Conservation (phyloP, 306 rosid genomes). For the Castanospermum australe region DNA sequence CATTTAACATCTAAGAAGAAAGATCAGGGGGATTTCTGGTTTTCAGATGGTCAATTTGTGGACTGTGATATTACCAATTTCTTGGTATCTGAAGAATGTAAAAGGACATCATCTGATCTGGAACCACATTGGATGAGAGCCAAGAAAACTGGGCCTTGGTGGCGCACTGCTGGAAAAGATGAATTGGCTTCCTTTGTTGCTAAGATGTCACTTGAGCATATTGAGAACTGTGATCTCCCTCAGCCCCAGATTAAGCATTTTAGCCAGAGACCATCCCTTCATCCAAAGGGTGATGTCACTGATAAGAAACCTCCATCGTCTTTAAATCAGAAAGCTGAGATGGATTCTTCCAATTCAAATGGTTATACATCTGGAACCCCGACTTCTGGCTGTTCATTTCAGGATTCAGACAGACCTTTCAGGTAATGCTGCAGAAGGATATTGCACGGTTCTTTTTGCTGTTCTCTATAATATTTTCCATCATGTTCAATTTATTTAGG, state of each 20-base stretch:
- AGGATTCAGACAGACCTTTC: conserved; percentile 42
- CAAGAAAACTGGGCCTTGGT: conserved; percentile 71
- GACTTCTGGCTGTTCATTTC: conserved; percentile 39
- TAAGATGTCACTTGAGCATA: conserved; percentile 63
- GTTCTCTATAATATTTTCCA: not conserved
- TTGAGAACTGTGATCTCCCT: conserved; percentile 94
- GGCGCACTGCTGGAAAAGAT: conserved; percentile 75
- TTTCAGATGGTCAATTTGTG: conserved; percentile 48
- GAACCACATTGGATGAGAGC: conserved; percentile 52
- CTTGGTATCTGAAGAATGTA: conserved; percentile 42
- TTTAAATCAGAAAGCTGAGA: conserved; percentile 44
- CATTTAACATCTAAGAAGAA: conserved; percentile 40
- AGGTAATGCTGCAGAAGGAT: conserved; percentile 40
- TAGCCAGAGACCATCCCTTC: conserved; percentile 28
- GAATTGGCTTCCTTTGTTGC: conserved; percentile 88
- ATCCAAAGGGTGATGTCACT: conserved; percentile 32
- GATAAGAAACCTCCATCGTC: conserved; percentile 41
- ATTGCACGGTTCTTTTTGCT: not conserved
- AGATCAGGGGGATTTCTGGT: conserved; percentile 45
- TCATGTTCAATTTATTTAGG: not conserved
- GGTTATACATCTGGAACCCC: conserved; percentile 42
- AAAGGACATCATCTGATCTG: conserved; percentile 45
- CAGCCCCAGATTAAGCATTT: conserved; percentile 52
- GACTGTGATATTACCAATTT: conserved; percentile 51
- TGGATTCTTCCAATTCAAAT: conserved; percentile 36